Conservation (phyloP, 192 early-diverging fungal species). For the Linnemannia zychae region DNA sequence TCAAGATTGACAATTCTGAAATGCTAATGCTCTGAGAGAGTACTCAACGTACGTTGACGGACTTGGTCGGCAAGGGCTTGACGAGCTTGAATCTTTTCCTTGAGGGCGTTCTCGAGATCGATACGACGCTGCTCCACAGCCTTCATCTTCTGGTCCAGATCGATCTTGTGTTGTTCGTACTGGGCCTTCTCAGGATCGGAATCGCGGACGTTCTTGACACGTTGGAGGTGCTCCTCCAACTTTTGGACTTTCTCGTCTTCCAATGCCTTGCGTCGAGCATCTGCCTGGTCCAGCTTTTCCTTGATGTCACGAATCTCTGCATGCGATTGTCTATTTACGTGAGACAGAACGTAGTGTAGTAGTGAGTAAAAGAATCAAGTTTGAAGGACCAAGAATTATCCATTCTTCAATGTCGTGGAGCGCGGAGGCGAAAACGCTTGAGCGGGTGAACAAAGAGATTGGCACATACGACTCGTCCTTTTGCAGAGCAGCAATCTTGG, state of each 20-base stretch:
- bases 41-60: conserved; percentile 32
- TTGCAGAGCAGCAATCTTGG: conserved; percentile 48
- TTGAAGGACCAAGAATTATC: neutral
- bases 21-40: neutral
- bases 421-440: neutral
- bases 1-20: neutral
- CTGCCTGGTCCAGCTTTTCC: conserved; percentile 47
- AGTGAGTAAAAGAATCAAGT: too few relatives aligned
- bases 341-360: neutral
- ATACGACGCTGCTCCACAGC: conserved; percentile 42
- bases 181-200: conserved; percentile 33
- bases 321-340: conserved; percentile 19
- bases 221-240: conserved; percentile 42
- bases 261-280: conserved; percentile 44
- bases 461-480: conserved; percentile 38
- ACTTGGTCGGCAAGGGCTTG: conserved; percentile 48
- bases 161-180: conserved; percentile 46
- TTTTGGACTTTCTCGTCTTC: conserved; percentile 48
- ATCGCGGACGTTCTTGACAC: conserved; percentile 34
- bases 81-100: conserved; percentile 50
- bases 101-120: conserved; percentile 42
- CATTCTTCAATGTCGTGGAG: neutral
- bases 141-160: conserved; percentile 55
- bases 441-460: neutral
- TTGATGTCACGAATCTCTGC: conserved; percentile 48